phyloP scores from a whole-genome alignment of 2,329 filamentous ascomycete genomes.

The Fusarium torreyae region DNA sequence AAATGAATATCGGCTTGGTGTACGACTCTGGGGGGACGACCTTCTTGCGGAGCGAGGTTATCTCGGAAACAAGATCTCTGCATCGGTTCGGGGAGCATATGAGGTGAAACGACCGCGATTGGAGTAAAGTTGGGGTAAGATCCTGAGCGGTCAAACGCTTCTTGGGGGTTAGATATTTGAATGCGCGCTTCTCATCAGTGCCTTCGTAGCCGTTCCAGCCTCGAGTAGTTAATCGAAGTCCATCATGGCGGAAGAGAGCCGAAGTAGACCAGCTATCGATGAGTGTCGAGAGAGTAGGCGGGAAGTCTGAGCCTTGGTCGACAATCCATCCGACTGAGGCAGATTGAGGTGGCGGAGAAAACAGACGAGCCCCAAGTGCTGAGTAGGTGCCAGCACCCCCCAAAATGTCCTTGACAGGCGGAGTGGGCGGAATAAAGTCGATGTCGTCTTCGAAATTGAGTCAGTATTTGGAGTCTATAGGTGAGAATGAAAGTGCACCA shows the following conservation, averaged over 20 bases:
- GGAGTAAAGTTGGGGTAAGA: slow-evolving; percentile 76
- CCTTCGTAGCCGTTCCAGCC: slow-evolving; percentile 93
- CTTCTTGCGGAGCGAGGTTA: slow-evolving; percentile 71
- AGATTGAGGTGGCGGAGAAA: slow-evolving; percentile 79
- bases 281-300: slow-evolving; percentile 71
- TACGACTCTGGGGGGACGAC: slow-evolving; percentile 55
- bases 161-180: slow-evolving; percentile 91
- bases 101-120: slow-evolving; percentile 86
- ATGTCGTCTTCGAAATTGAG: slow-evolving; percentile 80
- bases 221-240: slow-evolving; percentile 82
- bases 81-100: slow-evolving; percentile 87
- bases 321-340: slow-evolving; percentile 88
- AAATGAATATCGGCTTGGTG: slow-evolving; percentile 82
- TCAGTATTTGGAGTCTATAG: slow-evolving; percentile 18
- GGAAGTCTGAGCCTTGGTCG: slow-evolving; percentile 91
- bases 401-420: slow-evolving; percentile 81
- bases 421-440: slow-evolving; percentile 80
- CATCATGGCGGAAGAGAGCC: slow-evolving; percentile 77
- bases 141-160: slow-evolving; percentile 82
- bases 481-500: background rate
- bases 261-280: slow-evolving; percentile 84
- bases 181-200: slow-evolving; percentile 78
- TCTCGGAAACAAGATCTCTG: slow-evolving; percentile 80
- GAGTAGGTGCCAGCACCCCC: slow-evolving; percentile 92
- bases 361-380: slow-evolving; percentile 88